Percentiles rank a stretch among this genome's conserved stretches.
These are phyloP conservation scores for Hamigera avellanea DNA, from an alignment of 495 filamentous ascomycete genomes.

Conservation along the genomic window DNA sequence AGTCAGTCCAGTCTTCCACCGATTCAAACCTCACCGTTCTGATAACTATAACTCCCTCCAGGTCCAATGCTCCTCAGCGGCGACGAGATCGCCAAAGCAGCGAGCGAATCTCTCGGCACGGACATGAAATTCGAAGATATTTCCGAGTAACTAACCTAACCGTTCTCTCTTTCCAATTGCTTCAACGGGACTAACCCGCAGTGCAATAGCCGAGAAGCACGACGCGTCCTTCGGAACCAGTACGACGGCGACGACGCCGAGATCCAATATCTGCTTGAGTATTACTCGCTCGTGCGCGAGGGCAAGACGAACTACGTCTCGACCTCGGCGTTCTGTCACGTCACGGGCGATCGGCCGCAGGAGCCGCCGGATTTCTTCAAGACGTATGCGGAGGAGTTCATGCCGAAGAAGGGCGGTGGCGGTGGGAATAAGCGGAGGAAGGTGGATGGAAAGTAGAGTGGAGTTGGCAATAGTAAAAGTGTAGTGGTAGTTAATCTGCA, in stretches of 20 bases:
- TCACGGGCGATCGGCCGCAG: slow-evolving; percentile 39
- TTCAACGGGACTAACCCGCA: too few relatives aligned
- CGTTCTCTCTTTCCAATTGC: background rate
- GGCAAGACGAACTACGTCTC: slow-evolving; percentile 51
- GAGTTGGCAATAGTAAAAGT: background rate
- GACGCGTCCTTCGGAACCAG: slow-evolving; percentile 30
- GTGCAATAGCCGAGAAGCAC: slow-evolving; percentile 35
- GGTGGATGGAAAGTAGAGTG: slow-evolving; percentile 1
- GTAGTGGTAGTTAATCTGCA: too few relatives aligned
- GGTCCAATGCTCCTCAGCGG: slow-evolving; percentile 41
- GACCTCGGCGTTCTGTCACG: slow-evolving; percentile 41
- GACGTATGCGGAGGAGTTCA: slow-evolving; percentile 32
- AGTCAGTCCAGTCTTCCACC: background rate
- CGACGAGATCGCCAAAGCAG: slow-evolving; percentile 38
- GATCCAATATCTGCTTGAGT: slow-evolving; percentile 43
- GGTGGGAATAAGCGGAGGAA: slow-evolving; percentile 18
- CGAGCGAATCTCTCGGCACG: slow-evolving; percentile 34
- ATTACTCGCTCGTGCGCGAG: slow-evolving; percentile 45
- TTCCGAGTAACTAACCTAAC: slow-evolving; percentile 24
- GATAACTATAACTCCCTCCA: slow-evolving; percentile 3
- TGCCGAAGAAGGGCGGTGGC: slow-evolving; percentile 29
- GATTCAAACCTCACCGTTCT: background rate
- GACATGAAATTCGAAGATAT: slow-evolving; percentile 43
- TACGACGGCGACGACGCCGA: slow-evolving; percentile 34
- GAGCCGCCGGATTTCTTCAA: slow-evolving; percentile 43